phyloP scores from a whole-genome alignment of 495 filamentous ascomycete species.

The Xylaria telfairii region DNA sequence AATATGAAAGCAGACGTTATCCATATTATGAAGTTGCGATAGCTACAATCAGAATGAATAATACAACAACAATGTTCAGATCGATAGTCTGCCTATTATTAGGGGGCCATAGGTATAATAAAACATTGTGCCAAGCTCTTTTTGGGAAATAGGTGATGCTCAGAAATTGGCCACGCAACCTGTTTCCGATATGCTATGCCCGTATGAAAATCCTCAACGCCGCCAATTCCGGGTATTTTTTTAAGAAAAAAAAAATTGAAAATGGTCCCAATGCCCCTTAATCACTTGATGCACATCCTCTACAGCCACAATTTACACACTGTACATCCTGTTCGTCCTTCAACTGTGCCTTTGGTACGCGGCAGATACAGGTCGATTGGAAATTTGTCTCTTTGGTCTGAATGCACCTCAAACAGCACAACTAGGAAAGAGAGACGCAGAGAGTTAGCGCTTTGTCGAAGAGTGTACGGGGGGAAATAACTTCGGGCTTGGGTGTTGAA shows the following conservation, averaged over 20 bases:
- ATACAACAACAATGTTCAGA: neutral
- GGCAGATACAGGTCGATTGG: slow-evolving; percentile 96
- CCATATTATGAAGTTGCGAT: neutral
- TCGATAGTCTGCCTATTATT: neutral
- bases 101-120: neutral
- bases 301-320: slow-evolving; percentile 95
- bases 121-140: neutral
- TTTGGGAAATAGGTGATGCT: neutral
- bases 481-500: neutral
- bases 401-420: slow-evolving; percentile 95
- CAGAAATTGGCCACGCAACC: slow-evolving; percentile 20
- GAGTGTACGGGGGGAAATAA: neutral
- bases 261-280: slow-evolving; percentile 42
- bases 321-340: slow-evolving; percentile 90
- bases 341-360: slow-evolving; percentile 88
- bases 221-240: slow-evolving; percentile 33
- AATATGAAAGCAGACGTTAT: neutral
- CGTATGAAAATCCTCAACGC: slow-evolving; percentile 30
- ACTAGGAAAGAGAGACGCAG: slow-evolving; percentile 46
- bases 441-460: slow-evolving; percentile 19
- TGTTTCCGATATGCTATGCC: slow-evolving; percentile 27
- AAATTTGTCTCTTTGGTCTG: slow-evolving; percentile 99
- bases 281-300: slow-evolving; percentile 88
- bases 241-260: neutral
- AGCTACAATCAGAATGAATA: neutral